Evolutionary conservation across 495 filamentous ascomycete species (phyloP), one percentile per base, ranked within the genome.

Genomic region (Parachaetomium inaequale): DNA sequence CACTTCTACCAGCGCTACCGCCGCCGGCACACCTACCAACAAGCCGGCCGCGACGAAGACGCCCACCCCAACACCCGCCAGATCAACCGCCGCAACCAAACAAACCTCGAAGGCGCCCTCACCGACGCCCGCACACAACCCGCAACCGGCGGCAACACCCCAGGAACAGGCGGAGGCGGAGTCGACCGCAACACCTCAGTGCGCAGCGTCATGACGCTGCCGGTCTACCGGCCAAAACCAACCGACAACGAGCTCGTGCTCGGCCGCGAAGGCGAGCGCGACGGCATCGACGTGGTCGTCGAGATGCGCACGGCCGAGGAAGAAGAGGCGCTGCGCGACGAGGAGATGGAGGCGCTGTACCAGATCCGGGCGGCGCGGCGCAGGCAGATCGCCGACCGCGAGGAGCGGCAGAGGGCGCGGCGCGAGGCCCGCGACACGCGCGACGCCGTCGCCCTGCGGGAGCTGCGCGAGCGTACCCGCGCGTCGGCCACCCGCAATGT

Each of bases 311-410:
- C 77, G 5, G 75, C 67, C 12, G 76, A 77, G 63, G 74, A 93
- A 51, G 85, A 94, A 67, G 94, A 98, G 68, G 74, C 72, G 2
- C 78, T 92, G 38, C 82, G 94, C n/a, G 93, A 98, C 59, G 85
- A 89, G 34, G 88, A 98, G 68, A 98, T 98, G 94, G 89, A 93
- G 49, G 82, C 89, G 8, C 72, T 98, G 26, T 98, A 96, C 74
- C 90, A 96, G 69, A 90, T 98, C 49, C 90, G 94, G 26, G 72
- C 88, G 4, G 85, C 90, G 19, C 84, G 94, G 47, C 85, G 93
- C 36, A 79, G 81, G 43, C 89, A 96, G 71, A 79, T 85, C 34
- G 84, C 84, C 7, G 92, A 92, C 54, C 85, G 92, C 7, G 90
- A 96, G 58, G 83, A 88, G 58, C 82, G 90, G 32, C 78, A 88